These are phyloP conservation scores for Ceratobasidium sp. DNA, from an alignment of 1,284 basidiomycete species.

Conservation along the genomic window DNA sequence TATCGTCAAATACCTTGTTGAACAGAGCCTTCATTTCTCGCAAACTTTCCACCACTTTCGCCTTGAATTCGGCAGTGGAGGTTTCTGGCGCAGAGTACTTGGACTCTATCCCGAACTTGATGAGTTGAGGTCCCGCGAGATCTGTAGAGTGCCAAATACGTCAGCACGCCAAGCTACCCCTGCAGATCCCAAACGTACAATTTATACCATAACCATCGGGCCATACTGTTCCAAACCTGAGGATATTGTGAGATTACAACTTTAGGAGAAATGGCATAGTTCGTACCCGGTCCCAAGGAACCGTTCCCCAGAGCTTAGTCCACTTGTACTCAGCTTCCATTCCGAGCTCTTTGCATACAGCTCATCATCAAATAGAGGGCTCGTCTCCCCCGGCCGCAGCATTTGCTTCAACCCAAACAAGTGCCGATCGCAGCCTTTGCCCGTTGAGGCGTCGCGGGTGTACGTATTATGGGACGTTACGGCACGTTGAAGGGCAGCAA, in stretches of 20 bases:
- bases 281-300: constrained; percentile 89
- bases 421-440: constrained; percentile 91
- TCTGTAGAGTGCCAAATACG: constrained; percentile 57
- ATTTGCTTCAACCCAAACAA: constrained; percentile 83
- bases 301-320: constrained; percentile 82
- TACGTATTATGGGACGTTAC: constrained; percentile 75
- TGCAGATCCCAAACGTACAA: constrained; percentile 60
- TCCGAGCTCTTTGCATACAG: constrained; percentile 78
- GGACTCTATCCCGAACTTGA: constrained; percentile 96
- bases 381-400: constrained; percentile 57
- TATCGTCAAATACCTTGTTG: constrained; percentile 44
- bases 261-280: constrained; percentile 44
- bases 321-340: constrained; percentile 94
- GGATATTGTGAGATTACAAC: not conserved
- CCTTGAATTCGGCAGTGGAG: constrained; percentile 75
- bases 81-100: constrained; percentile 77
- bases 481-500: constrained; percentile 64
- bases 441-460: constrained; percentile 81
- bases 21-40: constrained; percentile 72
- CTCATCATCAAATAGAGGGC: constrained; percentile 75
- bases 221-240: constrained; percentile 77
- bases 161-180: not conserved
- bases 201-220: constrained; percentile 91
- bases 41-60: constrained; percentile 71
- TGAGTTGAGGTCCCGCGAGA: constrained; percentile 76